Evolutionary conservation across 2,329 filamentous ascomycete species (phyloP).

Genomic region (Lasiodiplodia sp.): DNA sequence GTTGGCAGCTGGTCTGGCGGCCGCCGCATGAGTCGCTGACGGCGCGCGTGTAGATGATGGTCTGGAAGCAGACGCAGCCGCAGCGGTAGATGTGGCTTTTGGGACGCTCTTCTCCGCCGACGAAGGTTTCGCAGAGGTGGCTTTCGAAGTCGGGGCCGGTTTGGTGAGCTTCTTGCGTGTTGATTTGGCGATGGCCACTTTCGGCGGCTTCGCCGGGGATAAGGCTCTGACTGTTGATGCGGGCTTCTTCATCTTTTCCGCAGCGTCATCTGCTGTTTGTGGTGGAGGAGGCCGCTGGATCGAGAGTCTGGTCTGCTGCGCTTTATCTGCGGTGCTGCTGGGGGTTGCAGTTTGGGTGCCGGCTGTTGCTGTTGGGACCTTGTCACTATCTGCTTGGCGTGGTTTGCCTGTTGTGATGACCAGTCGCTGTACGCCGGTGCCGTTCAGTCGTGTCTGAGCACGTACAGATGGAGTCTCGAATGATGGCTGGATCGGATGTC

Average conservation of each 20-base stretch:
- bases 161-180: neutral
- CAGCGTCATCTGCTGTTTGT: neutral
- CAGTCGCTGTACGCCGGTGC: constrained; percentile 20
- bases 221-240: neutral
- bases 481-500: constrained; percentile 12
- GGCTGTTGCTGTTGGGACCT: neutral
- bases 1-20: neutral
- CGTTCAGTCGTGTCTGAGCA: constrained; percentile 14
- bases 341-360: neutral
- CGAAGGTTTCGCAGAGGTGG: neutral
- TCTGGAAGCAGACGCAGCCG: neutral
- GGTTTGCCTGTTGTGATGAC: constrained; percentile 16
- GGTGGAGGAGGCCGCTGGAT: neutral
- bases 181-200: neutral
- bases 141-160: neutral
- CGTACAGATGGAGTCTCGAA: constrained; percentile 5
- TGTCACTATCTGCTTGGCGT: neutral
- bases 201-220: neutral
- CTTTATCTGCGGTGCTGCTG: neutral
- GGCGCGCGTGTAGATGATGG: neutral
- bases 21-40: neutral
- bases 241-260: neutral
- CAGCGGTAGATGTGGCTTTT: neutral
- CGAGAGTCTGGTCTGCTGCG: neutral
- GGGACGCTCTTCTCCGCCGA: neutral